Evolutionary conservation across 495 filamentous ascomycete genomes (phyloP).

Genomic region (Aspergillus baeticus): DNA sequence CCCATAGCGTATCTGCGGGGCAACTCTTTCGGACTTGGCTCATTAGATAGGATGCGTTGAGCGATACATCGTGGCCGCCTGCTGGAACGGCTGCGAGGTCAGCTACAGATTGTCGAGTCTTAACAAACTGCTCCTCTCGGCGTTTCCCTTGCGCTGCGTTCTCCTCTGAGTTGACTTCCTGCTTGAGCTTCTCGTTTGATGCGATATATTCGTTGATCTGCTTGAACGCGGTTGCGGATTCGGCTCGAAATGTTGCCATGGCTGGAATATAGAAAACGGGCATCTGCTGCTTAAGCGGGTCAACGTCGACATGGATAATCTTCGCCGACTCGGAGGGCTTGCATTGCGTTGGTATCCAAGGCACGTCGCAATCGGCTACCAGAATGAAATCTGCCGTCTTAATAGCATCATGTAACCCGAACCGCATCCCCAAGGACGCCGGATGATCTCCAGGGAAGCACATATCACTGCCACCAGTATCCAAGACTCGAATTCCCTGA

Average conservation of each 20-base stretch:
- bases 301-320: constrained; percentile 81
- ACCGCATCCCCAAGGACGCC: constrained; percentile 72
- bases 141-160: constrained; percentile 51
- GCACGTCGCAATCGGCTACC: constrained; percentile 81
- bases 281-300: constrained; percentile 86
- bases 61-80: constrained; percentile 56
- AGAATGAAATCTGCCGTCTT: constrained; percentile 80
- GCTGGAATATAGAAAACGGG: constrained; percentile 78
- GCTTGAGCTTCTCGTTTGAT: constrained; percentile 40
- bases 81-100: constrained; percentile 51
- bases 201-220: constrained; percentile 65
- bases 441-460: constrained; percentile 85
- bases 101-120: constrained; percentile 58
- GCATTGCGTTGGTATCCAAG: constrained; percentile 67
- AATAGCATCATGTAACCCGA: constrained; percentile 72
- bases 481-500: constrained; percentile 78
- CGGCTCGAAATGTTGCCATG: constrained; percentile 71
- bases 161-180: constrained; percentile 44
- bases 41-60: constrained; percentile 71
- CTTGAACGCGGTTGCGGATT: constrained; percentile 66
- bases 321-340: constrained; percentile 55
- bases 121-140: constrained; percentile 58
- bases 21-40: constrained; percentile 59
- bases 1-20: constrained; percentile 78
- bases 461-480: constrained; percentile 93